Conservation (phyloP, 1,139 yeast species). For the Candida sp. region DNA sequence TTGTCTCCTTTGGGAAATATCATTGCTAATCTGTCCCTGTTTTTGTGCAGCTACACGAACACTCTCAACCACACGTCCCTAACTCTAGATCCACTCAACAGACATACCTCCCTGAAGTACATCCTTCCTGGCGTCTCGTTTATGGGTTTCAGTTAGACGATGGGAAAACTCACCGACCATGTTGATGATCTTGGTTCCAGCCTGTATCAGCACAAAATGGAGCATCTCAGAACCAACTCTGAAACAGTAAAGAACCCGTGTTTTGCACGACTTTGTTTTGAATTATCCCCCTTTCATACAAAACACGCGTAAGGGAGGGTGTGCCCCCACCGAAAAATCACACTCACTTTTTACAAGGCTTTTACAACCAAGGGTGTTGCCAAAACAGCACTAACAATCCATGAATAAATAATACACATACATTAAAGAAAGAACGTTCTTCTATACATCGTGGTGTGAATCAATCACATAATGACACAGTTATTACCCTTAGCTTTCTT, state of each 20-base stretch:
- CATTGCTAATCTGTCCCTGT: not conserved
- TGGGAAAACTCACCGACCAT: too few relatives aligned
- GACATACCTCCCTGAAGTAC: not conserved
- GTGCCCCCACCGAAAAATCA: not conserved
- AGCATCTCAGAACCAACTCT: not conserved
- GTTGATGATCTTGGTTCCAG: too few relatives aligned
- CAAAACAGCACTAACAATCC: too few relatives aligned
- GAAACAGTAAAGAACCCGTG: not conserved
- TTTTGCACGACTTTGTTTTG: not conserved
- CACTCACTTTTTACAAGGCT: too few relatives aligned
- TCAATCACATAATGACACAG: conserved; percentile 37
- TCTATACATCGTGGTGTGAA: not conserved
- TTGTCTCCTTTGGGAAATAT: conserved; percentile 1
- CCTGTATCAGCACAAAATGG: not conserved
- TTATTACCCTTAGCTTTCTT: conserved; percentile 35
- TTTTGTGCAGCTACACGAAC: not conserved
- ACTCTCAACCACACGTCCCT: too few relatives aligned
- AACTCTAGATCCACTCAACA: too few relatives aligned
- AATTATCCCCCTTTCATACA: not conserved
- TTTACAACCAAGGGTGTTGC: conserved; percentile 1
- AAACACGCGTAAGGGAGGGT: not conserved
- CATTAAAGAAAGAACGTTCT: not conserved
- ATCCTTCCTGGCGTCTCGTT: not conserved
- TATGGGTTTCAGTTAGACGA: not conserved
- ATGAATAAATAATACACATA: too few relatives aligned